Evolutionary conservation across 129 eudicot genomes (phyloP), one percentile per base, ranked within the genome.

Genomic region (Chrysanthemum lavandulifolium): DNA sequence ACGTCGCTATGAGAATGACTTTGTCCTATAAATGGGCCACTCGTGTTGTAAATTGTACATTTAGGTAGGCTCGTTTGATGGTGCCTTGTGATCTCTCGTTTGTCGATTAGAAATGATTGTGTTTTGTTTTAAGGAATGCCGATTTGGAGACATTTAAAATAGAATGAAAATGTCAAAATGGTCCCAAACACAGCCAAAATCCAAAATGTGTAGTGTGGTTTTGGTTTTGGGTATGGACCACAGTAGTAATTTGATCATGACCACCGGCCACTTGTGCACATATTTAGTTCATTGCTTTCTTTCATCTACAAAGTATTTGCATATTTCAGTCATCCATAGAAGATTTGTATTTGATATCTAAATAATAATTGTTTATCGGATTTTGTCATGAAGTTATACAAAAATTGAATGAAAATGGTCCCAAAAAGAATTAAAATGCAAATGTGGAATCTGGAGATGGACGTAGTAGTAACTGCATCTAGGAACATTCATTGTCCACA

Each of bases 341-440:
- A 23, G 25, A 23, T 23, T 23, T 23, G 25, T 23, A 23, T 23
- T 23, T 23, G 69, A 76, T 13, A 8, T 27, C 43, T 58, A 61
- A 13, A 48, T 49, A 23, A 23, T 9, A 14, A 0, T 10, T 9
- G 43, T 53, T 54, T 54, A 61, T 7, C 0, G 65, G 2, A 47
- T 49, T 13, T 68, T 4, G 45, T 27, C 11, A 3, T 9, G 12
- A n/a, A 15, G 51, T 63, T 3, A 21, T 21, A 23, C 16, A 16
- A 40, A 49, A 43, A 45, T 45, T 11, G 51, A 73, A 73, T 10
- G 47, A 61, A 67, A 33, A 59, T 69, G 71, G 76, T 69, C 81
- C 76, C 65, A 51, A 36, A 57, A 27, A 14, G 16, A 29, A 40
- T 1, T 9, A 14, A 27, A 61, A 31, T 49, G 18, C 81, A 77